These are phyloP conservation scores for Isochrysis galbana DNA, from an alignment of 78 protist species.

Conservation along the genomic window DNA sequence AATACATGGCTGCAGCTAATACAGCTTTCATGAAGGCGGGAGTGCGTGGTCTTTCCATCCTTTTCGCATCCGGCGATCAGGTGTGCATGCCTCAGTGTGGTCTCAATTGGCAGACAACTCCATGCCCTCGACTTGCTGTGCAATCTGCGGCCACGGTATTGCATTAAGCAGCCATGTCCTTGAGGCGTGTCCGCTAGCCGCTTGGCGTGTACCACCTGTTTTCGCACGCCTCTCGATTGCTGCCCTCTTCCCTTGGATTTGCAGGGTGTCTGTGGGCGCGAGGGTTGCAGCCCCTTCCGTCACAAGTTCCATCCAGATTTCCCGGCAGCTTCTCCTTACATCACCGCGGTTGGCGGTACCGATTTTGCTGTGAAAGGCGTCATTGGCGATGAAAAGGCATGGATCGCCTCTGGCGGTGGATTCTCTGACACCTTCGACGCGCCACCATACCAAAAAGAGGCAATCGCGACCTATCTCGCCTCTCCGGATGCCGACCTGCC, in stretches of 20 bases:
- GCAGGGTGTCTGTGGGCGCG: constrained; percentile 41
- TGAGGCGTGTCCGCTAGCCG: no score
- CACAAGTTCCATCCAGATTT: constrained; percentile 34
- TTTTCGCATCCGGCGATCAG: constrained; percentile 54
- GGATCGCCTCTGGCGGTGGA: constrained; percentile 37
- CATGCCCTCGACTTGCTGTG: no score
- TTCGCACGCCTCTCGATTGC: no score
- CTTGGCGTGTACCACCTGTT: no score
- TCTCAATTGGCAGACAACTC: no score
- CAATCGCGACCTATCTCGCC: constrained; percentile 5
- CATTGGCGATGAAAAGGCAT: constrained; percentile 2
- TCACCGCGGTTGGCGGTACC: constrained; percentile 54
- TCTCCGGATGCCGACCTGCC: not conserved
- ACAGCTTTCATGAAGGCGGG: constrained; percentile 28
- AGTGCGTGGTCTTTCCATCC: constrained; percentile 24
- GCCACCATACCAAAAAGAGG: constrained; percentile 39
- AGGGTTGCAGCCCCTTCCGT: not conserved
- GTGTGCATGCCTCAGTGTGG: no score
- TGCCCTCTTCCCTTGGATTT: no score
- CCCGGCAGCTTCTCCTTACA: constrained; percentile 43
- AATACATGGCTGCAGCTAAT: constrained; percentile 18
- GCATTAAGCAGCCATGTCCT: no score
- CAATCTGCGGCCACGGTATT: no score
- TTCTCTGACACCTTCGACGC: constrained; percentile 20
- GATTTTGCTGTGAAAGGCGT: not conserved